Percentiles rank a stretch among this genome's conserved stretches.
These are phyloP conservation scores for Arabis hirsuta DNA, from an alignment of 345 rosid species.

Conservation along the genomic window DNA sequence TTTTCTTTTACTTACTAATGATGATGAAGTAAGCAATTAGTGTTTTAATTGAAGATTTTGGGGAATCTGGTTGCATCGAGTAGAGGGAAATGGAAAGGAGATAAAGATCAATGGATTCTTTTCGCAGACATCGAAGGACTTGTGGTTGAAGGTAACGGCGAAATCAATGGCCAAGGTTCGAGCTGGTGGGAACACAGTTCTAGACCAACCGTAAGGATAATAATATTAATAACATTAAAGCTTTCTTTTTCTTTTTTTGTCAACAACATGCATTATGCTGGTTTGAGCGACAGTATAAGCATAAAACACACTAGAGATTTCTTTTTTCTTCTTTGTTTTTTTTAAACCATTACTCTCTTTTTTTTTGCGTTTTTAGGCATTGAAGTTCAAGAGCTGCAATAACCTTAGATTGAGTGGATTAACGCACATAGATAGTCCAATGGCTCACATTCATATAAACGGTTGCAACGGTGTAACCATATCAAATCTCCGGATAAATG, in stretches of 20 bases:
- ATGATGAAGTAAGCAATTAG: background rate
- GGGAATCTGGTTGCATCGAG: constrained; percentile 49
- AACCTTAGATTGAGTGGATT: constrained; percentile 42
- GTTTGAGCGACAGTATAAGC: no score
- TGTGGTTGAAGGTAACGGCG: constrained; percentile 42
- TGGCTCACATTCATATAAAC: constrained; percentile 46
- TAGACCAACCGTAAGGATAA: constrained; percentile 43
- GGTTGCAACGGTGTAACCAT: constrained; percentile 41
- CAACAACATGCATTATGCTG: no score
- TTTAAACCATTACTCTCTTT: background rate
- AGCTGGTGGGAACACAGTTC: constrained; percentile 51
- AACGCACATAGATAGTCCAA: constrained; percentile 44
- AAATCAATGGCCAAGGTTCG: constrained; percentile 50
- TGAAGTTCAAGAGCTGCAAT: constrained; percentile 46
- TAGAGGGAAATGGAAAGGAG: constrained; percentile 42
- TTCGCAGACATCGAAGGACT: constrained; percentile 43
- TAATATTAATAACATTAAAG: constrained; percentile 1
- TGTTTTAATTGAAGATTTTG: constrained; percentile 37
- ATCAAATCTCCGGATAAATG: constrained; percentile 41
- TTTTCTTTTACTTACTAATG: background rate
- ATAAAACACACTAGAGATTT: no score
- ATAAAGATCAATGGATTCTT: constrained; percentile 42
- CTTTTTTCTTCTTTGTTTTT: background rate
- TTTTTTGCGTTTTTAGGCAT: constrained; percentile 36
- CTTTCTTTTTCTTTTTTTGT: background rate